phyloP scores from a whole-genome alignment of 768 basidiomycete genomes.

The Rhizopogon vulgaris region DNA sequence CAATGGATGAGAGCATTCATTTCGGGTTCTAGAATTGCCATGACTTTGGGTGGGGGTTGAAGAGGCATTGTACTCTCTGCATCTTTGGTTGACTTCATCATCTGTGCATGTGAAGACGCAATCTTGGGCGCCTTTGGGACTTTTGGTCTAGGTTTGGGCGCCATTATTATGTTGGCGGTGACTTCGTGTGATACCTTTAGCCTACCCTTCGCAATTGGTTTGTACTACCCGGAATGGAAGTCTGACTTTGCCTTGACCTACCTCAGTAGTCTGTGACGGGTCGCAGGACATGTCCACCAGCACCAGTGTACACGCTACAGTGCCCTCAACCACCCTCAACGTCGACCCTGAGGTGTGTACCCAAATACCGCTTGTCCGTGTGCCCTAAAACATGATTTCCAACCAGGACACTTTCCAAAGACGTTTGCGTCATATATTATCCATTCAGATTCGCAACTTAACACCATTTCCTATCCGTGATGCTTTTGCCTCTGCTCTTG shows the following conservation, averaged over 20 bases:
- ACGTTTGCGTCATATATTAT: slow-evolving; percentile 67
- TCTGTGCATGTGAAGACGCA: not conserved
- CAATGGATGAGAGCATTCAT: slow-evolving; percentile 48
- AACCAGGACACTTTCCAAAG: slow-evolving; percentile 37
- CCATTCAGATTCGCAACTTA: slow-evolving; percentile 72
- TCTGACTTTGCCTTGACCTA: not conserved
- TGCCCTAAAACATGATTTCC: not conserved
- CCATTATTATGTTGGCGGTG: slow-evolving; percentile 26
- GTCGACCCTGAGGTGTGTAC: not conserved
- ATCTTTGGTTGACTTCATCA: slow-evolving; percentile 21
- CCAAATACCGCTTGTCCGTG: not conserved
- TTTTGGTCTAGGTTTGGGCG: slow-evolving; percentile 38
- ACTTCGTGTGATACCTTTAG: not conserved
- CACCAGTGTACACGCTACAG: slow-evolving; percentile 10
- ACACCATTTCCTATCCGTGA: slow-evolving; percentile 83
- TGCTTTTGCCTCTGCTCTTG: slow-evolving; percentile 62
- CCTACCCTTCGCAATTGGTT: no score
- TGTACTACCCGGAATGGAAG: slow-evolving; percentile 22
- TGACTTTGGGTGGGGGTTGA: slow-evolving; percentile 26
- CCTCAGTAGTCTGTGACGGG: no score
- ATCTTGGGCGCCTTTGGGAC: slow-evolving; percentile 18
- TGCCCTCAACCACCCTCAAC: slow-evolving; percentile 7
- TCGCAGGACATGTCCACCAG: slow-evolving; percentile 14
- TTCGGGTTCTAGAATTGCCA: slow-evolving; percentile 57
- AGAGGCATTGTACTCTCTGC: slow-evolving; percentile 7